A percentile compares a stretch with the other conserved stretches of the same genome.
These are phyloP conservation scores for Micractinium sp. DNA, from an alignment of 139 green algal genomes.

Conservation along the genomic window DNA sequence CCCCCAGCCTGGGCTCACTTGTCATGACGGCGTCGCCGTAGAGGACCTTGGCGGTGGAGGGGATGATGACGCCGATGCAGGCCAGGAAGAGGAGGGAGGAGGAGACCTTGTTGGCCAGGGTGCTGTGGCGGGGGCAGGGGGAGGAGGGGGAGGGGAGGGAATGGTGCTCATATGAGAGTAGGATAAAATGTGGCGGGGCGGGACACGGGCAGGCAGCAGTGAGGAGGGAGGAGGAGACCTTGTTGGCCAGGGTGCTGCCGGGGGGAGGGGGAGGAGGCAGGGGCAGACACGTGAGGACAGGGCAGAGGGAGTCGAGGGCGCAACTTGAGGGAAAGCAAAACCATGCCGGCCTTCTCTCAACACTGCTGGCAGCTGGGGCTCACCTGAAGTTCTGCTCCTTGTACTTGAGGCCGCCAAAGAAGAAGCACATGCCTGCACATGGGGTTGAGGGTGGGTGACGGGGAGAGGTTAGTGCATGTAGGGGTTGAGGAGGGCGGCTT, in stretches of 20 bases:
- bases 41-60: slow-evolving; percentile 60
- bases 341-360: neutral
- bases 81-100: slow-evolving; percentile 83
- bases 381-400: slow-evolving; percentile 80
- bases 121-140: neutral
- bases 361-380: neutral
- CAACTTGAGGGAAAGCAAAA: too few relatives aligned
- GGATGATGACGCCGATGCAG: slow-evolving; percentile 79
- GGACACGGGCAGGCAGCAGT: neutral
- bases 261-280: neutral
- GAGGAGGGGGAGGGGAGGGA: too few relatives aligned
- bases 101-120: slow-evolving; percentile 50
- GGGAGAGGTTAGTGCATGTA: too few relatives aligned
- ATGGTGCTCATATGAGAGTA: neutral
- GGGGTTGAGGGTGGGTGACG: neutral
- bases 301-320: too few relatives aligned
- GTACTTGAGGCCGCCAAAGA: slow-evolving; percentile 80
- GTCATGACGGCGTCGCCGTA: slow-evolving; percentile 45
- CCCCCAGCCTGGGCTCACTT: neutral
- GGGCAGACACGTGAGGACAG: neutral
- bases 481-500: too few relatives aligned
- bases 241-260: slow-evolving; percentile 66
- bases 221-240: slow-evolving; percentile 11
- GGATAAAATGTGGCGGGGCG: neutral
- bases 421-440: slow-evolving; percentile 80